Evolutionary conservation across 352 stramenopile species (phyloP), one percentile per base, ranked within the genome.

Genomic region (Pythium angustatum): DNA sequence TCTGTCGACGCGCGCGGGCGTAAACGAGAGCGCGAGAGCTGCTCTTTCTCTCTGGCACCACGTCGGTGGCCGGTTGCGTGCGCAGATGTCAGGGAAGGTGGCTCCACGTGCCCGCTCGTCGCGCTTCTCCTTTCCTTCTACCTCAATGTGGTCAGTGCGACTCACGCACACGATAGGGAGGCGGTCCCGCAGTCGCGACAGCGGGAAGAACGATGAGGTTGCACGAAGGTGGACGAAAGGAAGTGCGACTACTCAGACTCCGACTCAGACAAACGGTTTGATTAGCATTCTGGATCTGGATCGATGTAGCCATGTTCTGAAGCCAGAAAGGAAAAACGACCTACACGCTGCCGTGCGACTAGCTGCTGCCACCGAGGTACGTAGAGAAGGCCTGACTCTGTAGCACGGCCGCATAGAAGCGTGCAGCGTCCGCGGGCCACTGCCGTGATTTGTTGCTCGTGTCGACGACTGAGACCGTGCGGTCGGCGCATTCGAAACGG

Each of bases 301-400:
- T 9, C 8, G 26, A 36, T 22, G 30, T 17, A 38, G 15, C 49
- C 31, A 21, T 33, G 19, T n/a, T 28, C 11, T 12, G 4, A 12
- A 19, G 19, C 9, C 17, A 17, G 6, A 36, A 53, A 53, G 27
- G 12, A 27, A 27, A 55, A 34, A 17, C 12, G 44, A 48, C 51
- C 27, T 61, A 61, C 24, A 33, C 34, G n/a, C n/a, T n/a, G n/a
- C n/a, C n/a, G n/a, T n/a, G n/a, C n/a, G n/a, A n/a, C n/a, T n/a
- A n/a, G 34, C 14, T 48, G 19, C 52, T 36, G 31, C 60, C 28
- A 17, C 69, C 72, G 7, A 80, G 58, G 28, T 80, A 72, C n/a
- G 73, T 76, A 5, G 81, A 88, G 52, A 86, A 78, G 8, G 81
- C 81, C 62, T 90, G 81, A 6, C 73, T 88, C 38, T 85, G 81